These are phyloP conservation scores for Tricholoma matsutake DNA, from an alignment of 768 basidiomycete species.

Conservation along the genomic window DNA sequence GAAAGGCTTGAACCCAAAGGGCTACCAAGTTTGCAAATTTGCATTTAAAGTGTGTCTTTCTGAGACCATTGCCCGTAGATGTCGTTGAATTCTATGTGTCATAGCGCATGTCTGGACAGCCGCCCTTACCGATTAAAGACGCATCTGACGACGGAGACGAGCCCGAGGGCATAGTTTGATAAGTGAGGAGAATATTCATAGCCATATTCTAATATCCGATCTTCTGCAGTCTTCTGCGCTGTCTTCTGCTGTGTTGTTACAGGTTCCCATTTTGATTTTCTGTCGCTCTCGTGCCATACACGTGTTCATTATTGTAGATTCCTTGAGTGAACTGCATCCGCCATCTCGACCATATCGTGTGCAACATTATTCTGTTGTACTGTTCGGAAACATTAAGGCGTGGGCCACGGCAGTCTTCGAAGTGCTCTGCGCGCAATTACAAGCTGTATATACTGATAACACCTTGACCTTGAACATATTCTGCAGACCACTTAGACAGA, in stretches of 20 bases:
- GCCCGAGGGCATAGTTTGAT: conserved; percentile 8
- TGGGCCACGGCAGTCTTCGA: neutral
- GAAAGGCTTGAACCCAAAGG: conserved; percentile 60
- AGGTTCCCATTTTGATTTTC: neutral
- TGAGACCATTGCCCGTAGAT: neutral
- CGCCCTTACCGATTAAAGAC: conserved; percentile 40
- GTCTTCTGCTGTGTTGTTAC: neutral
- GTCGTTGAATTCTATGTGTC: neutral
- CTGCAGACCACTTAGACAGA: too few relatives aligned
- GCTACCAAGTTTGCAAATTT: conserved; percentile 82
- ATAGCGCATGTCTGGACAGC: conserved; percentile 56
- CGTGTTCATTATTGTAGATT: neutral
- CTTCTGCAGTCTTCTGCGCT: neutral
- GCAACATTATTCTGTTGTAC: neutral
- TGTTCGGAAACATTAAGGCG: neutral
- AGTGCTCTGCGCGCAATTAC: too few relatives aligned
- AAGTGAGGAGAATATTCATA: neutral
- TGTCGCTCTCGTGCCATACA: neutral
- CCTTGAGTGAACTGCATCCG: too few relatives aligned
- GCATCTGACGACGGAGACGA: conserved; percentile 15
- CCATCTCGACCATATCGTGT: neutral
- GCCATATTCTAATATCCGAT: neutral
- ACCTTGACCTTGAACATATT: too few relatives aligned
- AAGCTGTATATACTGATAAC: too few relatives aligned
- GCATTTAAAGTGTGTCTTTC: conserved; percentile 63